Percentiles rank a stretch among this genome's conserved stretches.
Conservation (phyloP, 139 green algal species). For the Chlorella sp. region DNA sequence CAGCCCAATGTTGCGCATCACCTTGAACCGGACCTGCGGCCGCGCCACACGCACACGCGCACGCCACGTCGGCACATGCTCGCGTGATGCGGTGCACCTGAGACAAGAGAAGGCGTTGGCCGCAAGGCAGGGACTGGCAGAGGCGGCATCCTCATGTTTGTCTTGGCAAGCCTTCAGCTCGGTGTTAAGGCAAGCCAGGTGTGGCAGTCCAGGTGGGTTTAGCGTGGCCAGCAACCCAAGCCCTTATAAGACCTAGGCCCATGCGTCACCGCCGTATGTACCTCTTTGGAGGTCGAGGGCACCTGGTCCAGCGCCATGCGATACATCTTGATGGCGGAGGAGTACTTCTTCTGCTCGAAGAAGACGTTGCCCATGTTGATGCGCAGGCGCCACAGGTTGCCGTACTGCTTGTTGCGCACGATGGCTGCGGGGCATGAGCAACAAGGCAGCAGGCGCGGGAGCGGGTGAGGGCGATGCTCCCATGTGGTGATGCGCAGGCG, state of each 20-base stretch:
- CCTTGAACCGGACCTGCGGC: slow-evolving; percentile 46
- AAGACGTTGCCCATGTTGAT: slow-evolving; percentile 90
- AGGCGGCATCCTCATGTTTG: too few relatives aligned
- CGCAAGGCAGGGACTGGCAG: too few relatives aligned
- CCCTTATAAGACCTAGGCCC: too few relatives aligned
- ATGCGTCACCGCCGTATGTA: too few relatives aligned
- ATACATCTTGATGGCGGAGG: slow-evolving; percentile 58
- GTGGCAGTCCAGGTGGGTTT: too few relatives aligned
- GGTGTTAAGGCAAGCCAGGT: too few relatives aligned
- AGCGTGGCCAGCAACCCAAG: too few relatives aligned
- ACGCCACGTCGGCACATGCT: too few relatives aligned
- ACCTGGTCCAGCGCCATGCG: slow-evolving; percentile 84
- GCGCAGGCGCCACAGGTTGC: slow-evolving; percentile 52
- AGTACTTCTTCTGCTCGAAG: slow-evolving; percentile 58
- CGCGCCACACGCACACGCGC: neutral
- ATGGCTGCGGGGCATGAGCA: slow-evolving; percentile 33
- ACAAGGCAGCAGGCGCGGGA: too few relatives aligned
- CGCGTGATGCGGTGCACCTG: too few relatives aligned
- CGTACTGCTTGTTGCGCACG: slow-evolving; percentile 58
- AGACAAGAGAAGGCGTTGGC: too few relatives aligned
- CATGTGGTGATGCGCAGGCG: neutral
- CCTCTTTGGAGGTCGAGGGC: slow-evolving; percentile 43
- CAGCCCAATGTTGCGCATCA: slow-evolving; percentile 80
- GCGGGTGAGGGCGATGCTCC: neutral
- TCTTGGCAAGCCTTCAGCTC: too few relatives aligned